These are phyloP conservation scores for Yamadazyma ubonensis DNA, from an alignment of 805 yeast species.

Conservation along the genomic window DNA sequence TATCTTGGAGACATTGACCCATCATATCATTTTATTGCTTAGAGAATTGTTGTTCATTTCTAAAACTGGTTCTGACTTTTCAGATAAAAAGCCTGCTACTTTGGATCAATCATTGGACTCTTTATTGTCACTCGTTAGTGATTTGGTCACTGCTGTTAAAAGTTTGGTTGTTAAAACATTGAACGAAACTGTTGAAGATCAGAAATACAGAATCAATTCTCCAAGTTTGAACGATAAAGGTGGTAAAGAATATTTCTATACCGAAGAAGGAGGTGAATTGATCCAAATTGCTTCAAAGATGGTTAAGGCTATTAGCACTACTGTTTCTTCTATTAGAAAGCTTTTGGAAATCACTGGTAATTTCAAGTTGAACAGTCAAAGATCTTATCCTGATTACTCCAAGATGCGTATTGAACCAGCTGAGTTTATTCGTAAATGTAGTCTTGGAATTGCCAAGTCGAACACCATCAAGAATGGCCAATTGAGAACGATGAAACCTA, in stretches of 20 bases:
- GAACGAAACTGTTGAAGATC: slow-evolving; percentile 38
- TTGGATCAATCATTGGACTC: slow-evolving; percentile 55
- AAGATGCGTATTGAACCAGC: slow-evolving; percentile 56
- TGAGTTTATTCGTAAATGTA: slow-evolving; percentile 59
- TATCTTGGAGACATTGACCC: slow-evolving; percentile 60
- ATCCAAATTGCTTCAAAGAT: slow-evolving; percentile 59
- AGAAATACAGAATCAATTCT: slow-evolving; percentile 18
- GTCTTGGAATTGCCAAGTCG: slow-evolving; percentile 55
- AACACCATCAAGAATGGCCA: slow-evolving; percentile 26
- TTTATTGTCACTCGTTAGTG: slow-evolving; percentile 58
- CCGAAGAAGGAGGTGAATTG: slow-evolving; percentile 66
- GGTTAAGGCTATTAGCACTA: slow-evolving; percentile 51
- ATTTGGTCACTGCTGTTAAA: slow-evolving; percentile 63
- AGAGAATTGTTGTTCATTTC: slow-evolving; percentile 64
- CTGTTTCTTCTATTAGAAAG: slow-evolving; percentile 50
- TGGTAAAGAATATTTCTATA: slow-evolving; percentile 46
- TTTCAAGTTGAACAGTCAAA: slow-evolving; percentile 53
- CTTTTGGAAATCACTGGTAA: slow-evolving; percentile 63
- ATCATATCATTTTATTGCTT: slow-evolving; percentile 63
- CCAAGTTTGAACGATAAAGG: slow-evolving; percentile 3
- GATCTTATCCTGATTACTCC: slow-evolving; percentile 67
- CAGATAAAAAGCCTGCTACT: slow-evolving; percentile 37
- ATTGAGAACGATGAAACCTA: slow-evolving; percentile 18
- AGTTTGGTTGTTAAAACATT: slow-evolving; percentile 56
- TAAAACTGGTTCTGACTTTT: slow-evolving; percentile 45